A percentile compares a stretch with the other conserved stretches of the same genome.
These are phyloP conservation scores for Blepharisma stoltei DNA, from an alignment of 73 alveolate species.

Conservation along the genomic window DNA sequence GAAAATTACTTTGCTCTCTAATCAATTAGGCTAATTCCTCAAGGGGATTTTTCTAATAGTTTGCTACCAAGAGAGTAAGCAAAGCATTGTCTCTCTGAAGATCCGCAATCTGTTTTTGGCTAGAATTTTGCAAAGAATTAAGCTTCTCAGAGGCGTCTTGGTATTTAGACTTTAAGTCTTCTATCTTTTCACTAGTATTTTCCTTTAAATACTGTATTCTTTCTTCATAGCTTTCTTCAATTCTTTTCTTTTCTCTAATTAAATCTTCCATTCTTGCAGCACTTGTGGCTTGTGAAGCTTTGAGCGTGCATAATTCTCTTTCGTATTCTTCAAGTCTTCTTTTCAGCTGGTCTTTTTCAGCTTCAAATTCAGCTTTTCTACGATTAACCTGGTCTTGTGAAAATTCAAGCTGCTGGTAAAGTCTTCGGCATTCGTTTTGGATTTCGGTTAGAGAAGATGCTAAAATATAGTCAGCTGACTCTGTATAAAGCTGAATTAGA, in stretches of 20 bases:
- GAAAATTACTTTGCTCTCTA: too few relatives aligned
- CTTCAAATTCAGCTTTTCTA: slow-evolving; percentile 5
- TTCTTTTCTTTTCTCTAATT: background rate
- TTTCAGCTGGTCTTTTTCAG: slow-evolving; percentile 19
- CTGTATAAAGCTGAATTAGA: background rate
- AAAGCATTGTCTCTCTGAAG: slow-evolving; percentile 8
- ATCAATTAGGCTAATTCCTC: too few relatives aligned
- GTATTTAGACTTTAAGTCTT: background rate
- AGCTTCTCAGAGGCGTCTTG: background rate
- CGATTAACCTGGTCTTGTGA: background rate
- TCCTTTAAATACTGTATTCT: slow-evolving; percentile 2
- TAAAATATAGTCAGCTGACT: background rate
- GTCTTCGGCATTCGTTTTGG: slow-evolving; percentile 2
- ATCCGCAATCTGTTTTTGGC: background rate
- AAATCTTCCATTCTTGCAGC: slow-evolving; percentile 5
- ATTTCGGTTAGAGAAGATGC: background rate
- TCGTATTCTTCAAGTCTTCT: background rate
- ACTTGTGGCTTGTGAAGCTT: background rate
- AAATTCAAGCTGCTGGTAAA: background rate
- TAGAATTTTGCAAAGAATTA: background rate
- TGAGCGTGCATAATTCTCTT: background rate
- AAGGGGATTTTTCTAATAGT: too few relatives aligned
- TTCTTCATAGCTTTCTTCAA: slow-evolving; percentile 19
- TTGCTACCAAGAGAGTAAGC: too few relatives aligned
- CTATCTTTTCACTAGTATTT: background rate